A percentile compares a stretch with the other conserved stretches of the same genome.
Evolutionary conservation across 805 yeast species (phyloP).

Genomic region (Saturnispora galanensis): DNA sequence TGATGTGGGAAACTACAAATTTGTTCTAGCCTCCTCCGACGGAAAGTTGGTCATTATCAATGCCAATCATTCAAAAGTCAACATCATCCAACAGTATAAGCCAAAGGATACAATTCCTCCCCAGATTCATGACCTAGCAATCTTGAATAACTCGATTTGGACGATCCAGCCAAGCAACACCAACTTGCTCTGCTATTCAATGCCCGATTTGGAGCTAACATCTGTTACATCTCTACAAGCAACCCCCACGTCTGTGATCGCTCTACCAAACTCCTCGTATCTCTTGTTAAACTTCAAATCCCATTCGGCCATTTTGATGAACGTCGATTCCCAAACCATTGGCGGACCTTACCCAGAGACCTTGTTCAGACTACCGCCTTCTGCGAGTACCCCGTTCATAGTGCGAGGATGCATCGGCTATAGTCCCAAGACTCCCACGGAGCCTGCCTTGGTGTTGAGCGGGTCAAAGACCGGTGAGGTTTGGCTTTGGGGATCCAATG

Average conservation of each 20-base stretch:
- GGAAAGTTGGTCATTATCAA: constrained; percentile 10
- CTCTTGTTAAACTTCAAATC: constrained; percentile 11
- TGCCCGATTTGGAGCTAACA: constrained; percentile 8
- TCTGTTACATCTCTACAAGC: constrained; percentile 9
- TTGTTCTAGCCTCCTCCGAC: constrained; percentile 13
- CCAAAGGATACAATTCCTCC: constrained; percentile 10
- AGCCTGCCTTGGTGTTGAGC: constrained; percentile 11
- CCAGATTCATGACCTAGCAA: constrained; percentile 12
- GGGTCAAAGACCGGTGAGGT: constrained; percentile 12
- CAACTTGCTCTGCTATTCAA: constrained; percentile 9
- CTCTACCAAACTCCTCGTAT: constrained; percentile 5
- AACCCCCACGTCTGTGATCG: constrained; percentile 7
- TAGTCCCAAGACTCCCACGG: background rate
- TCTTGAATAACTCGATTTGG: constrained; percentile 10
- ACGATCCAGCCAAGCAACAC: constrained; percentile 10
- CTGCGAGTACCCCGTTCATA: constrained; percentile 10
- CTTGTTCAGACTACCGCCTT: constrained; percentile 9
- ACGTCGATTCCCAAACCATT: constrained; percentile 4
- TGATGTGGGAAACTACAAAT: constrained; percentile 4
- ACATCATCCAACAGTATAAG: constrained; percentile 3
- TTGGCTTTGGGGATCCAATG: constrained; percentile 14
- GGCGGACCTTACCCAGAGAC: constrained; percentile 11
- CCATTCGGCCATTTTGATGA: constrained; percentile 9
- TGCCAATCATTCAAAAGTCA: background rate
- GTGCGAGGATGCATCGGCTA: constrained; percentile 13